A percentile compares a stretch with the other conserved stretches of the same genome.
Conservation (phyloP, 2,329 filamentous ascomycete genomes). For the Exophiala sp. region DNA sequence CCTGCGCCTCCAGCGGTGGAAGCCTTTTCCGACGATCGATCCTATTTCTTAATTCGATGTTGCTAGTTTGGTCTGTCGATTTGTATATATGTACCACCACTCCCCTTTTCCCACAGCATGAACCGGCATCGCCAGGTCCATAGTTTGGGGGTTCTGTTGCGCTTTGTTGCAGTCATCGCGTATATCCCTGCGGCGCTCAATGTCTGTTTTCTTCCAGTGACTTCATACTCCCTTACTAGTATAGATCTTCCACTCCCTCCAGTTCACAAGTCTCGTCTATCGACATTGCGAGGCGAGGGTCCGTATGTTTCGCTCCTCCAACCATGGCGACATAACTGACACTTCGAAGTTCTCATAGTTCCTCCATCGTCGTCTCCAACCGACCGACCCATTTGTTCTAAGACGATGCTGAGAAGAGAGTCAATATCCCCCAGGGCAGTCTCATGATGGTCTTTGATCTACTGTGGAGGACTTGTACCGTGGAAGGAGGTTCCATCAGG, state of each 20-base stretch:
- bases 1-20: neutral
- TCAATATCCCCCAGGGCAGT: neutral
- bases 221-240: too few relatives aligned
- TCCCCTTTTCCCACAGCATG: neutral
- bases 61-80: neutral
- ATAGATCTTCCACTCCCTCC: too few relatives aligned
- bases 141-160: neutral
- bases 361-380: neutral
- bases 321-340: too few relatives aligned
- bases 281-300: neutral
- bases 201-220: too few relatives aligned
- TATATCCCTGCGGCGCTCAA: too few relatives aligned
- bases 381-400: neutral
- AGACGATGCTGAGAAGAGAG: neutral
- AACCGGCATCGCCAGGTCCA: neutral
- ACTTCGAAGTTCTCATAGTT: neutral
- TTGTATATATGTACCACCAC: neutral
- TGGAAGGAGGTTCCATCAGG: conserved; percentile 5
- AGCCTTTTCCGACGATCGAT: neutral
- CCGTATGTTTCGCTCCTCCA: too few relatives aligned
- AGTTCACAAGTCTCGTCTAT: neutral
- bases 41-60: neutral
- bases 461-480: neutral
- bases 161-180: too few relatives aligned
- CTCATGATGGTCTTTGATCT: neutral